phyloP scores from a whole-genome alignment of 1,284 basidiomycete genomes.

The Microstroma glucosiphilum region DNA sequence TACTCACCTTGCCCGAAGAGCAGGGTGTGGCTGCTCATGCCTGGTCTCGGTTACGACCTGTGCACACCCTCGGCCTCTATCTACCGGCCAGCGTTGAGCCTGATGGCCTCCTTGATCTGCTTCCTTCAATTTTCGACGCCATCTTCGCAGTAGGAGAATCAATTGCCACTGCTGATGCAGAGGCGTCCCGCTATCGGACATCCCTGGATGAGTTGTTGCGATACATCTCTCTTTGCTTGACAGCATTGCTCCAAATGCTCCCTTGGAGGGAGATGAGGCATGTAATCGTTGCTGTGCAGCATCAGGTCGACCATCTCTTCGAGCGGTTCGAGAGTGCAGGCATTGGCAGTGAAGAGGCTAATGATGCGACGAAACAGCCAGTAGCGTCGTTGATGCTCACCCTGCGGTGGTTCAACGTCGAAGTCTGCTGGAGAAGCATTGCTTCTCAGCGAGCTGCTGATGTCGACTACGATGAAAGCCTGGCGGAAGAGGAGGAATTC shows the following conservation, averaged over 20 bases:
- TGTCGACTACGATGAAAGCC: constrained; percentile 45
- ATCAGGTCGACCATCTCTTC: background rate
- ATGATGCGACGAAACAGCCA: background rate
- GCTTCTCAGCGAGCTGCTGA: constrained; percentile 21
- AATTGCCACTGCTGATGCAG: background rate
- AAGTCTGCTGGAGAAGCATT: constrained; percentile 30
- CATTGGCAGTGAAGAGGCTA: background rate
- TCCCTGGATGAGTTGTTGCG: background rate
- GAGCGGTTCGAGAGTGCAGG: background rate
- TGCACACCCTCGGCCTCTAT: background rate
- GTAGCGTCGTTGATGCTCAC: constrained; percentile 14
- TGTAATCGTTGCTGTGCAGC: background rate
- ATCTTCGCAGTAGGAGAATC: constrained; percentile 7
- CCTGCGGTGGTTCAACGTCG: constrained; percentile 35
- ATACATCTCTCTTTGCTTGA: background rate
- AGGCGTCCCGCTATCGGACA: background rate
- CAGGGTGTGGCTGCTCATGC: background rate
- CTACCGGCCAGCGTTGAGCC: background rate
- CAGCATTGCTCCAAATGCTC: background rate
- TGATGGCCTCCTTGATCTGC: background rate
- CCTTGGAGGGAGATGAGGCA: background rate
- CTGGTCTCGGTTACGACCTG: background rate
- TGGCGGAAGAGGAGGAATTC: constrained; percentile 46
- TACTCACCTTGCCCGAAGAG: constrained; percentile 14
- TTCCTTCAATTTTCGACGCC: constrained; percentile 15